Evolutionary conservation across 345 rosid species (phyloP), one percentile per base, ranked within the genome.

Genomic region (Eutrema japonicum): DNA sequence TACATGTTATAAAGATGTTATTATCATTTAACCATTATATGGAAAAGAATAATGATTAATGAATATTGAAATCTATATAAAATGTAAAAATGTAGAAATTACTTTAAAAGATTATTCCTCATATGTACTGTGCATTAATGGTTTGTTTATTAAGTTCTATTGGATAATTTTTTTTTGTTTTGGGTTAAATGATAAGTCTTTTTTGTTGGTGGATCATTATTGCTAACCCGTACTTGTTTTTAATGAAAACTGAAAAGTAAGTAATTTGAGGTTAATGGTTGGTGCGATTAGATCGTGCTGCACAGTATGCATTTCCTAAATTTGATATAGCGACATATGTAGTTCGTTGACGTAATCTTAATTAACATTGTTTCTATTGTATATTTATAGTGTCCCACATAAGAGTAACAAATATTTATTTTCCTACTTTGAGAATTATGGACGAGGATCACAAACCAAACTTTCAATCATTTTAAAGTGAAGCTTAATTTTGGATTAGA

Each of bases 261-360:
- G 10, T 18, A 55, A 29, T 29, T 51, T n/a, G 4, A 68, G 57
- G 57, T 61, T 64, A 70, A 5, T 55, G 36, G 75, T 76, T 47
- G 80, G 76, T 76, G 55, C n/a, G 33, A 64, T 47, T 48, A 41
- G 67, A 65, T 63, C 71, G 80, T 75, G 74, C 70, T 3, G 33
- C 67, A 64, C 41, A 69, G 41, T 76, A 61, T 51, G 56, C 42
- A 73, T 47, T 55, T 29, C 42, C 33, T 43, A 8, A 43, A 10
- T 68, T n/a, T 53, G 4, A 41, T 53, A 52, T 41, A 47, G 47
- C 7, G 14, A 14, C 40, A 53, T 30, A 35, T 55, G 36, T 58
- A 43, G n/a, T 55, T 13, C 6, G 30, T 33, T 47, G 55, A 49
- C 45, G 46, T 49, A 26, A 50, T 66, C 47, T 30, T 32, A 49